Conservation (phyloP, 176 grass and related monocot species). For the Echinochloa phyllopogon region DNA sequence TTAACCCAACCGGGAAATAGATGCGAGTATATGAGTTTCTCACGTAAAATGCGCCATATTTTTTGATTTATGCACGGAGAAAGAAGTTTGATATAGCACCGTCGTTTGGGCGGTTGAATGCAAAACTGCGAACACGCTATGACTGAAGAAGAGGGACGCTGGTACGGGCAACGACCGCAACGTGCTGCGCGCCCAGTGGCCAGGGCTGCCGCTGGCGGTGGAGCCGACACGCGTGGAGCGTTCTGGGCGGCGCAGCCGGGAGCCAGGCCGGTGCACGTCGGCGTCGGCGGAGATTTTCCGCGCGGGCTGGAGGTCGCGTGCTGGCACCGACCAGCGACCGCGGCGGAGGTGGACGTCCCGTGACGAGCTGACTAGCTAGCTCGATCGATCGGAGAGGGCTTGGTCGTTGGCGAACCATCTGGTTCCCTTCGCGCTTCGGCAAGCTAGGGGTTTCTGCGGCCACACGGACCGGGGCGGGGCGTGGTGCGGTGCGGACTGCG, state of each 20-base stretch:
- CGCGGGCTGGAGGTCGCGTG: not conserved
- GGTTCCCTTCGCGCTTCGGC: too few species aligned
- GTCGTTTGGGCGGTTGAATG: not conserved
- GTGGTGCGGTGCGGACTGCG: not conserved
- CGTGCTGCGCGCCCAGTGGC: not conserved
- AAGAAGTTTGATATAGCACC: too few species aligned
- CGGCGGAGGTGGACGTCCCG: not conserved
- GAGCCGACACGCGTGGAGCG: not conserved
- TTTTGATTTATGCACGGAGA: not conserved
- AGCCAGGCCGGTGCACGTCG: slow-evolving; percentile 41
- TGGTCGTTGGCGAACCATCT: not conserved
- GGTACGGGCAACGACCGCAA: not conserved
- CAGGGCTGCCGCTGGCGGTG: not conserved
- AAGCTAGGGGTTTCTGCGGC: too few species aligned
- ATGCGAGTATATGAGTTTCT: too few species aligned
- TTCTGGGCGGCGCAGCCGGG: slow-evolving; percentile 15
- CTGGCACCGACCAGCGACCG: not conserved
- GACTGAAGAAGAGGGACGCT: not conserved
- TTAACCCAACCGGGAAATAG: too few species aligned
- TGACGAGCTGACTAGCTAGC: not conserved
- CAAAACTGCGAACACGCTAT: not conserved
- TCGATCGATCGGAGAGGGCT: not conserved
- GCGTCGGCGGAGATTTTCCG: not conserved
- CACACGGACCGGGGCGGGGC: too few species aligned
- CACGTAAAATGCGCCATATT: not conserved